A percentile compares a stretch with the other conserved stretches of the same genome.
phyloP scores from a whole-genome alignment of 305 asterid species.

The Solanum hybrid region DNA sequence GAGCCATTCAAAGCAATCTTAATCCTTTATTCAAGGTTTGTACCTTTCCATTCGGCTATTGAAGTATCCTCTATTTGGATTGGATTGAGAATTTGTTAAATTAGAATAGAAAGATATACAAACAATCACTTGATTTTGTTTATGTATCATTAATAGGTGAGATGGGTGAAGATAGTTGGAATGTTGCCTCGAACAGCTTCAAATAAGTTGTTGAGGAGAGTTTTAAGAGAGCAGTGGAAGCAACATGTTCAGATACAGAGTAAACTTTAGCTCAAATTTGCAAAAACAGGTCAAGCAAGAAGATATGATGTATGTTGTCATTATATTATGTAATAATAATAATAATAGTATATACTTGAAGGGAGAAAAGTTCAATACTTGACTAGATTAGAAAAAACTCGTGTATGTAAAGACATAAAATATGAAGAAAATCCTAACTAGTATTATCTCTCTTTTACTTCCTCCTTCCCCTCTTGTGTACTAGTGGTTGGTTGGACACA shows the following conservation, averaged over 20 bases:
- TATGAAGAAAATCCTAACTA: neutral
- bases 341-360: too few relatives aligned
- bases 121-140: neutral
- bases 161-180: constrained; percentile 49
- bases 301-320: neutral
- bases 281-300: neutral
- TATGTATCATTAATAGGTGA: constrained; percentile 37
- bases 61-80: neutral
- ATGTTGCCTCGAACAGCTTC: constrained; percentile 87
- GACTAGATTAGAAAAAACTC: neutral
- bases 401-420: neutral
- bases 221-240: constrained; percentile 64
- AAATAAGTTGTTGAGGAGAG: constrained; percentile 72
- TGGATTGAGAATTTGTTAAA: neutral
- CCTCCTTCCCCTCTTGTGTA: too few relatives aligned
- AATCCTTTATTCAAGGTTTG: constrained; percentile 90
- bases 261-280: constrained; percentile 14
- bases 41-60: neutral
- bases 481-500: neutral
- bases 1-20: constrained; percentile 64
- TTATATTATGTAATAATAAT: neutral
- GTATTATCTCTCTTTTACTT: neutral
- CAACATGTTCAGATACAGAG: constrained; percentile 45
- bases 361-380: neutral
- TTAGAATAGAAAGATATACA: neutral